A percentile compares a stretch with the other conserved stretches of the same genome.
Evolutionary conservation across 176 grass and related monocot genomes (phyloP).

Genomic region (Raddia guianensis): DNA sequence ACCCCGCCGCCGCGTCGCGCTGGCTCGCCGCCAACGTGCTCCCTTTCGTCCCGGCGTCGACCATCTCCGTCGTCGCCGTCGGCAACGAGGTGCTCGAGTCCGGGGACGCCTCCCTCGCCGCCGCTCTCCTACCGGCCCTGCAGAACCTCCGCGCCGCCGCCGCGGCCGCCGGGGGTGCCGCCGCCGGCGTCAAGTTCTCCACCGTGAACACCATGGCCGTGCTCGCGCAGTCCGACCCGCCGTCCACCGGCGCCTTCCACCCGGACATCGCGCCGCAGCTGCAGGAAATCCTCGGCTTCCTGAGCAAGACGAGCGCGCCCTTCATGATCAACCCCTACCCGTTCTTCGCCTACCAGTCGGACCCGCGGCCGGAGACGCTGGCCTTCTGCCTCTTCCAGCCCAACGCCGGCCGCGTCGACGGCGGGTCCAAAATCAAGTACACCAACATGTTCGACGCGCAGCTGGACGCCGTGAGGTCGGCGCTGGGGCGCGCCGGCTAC

Average conservation of each 20-base stretch:
- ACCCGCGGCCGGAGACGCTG: conserved; percentile 81
- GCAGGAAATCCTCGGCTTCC: conserved; percentile 67
- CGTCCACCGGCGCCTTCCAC: conserved; percentile 82
- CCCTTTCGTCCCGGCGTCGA: conserved; percentile 56
- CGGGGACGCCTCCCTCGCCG: conserved; percentile 63
- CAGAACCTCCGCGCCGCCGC: conserved; percentile 78
- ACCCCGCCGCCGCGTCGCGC: conserved; percentile 62
- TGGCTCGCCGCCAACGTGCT: conserved; percentile 89
- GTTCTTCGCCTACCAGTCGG: conserved; percentile 91
- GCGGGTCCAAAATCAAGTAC: conserved; percentile 66
- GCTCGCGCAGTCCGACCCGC: conserved; percentile 85
- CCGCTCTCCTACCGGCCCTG: conserved; percentile 84
- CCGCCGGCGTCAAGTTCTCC: conserved; percentile 57
- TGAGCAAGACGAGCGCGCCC: conserved; percentile 64
- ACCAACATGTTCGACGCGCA: conserved; percentile 99
- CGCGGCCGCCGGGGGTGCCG: conserved; percentile 37
- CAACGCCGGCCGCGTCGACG: conserved; percentile 78
- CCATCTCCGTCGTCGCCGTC: conserved; percentile 64
- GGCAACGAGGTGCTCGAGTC: conserved; percentile 95
- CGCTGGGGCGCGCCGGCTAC: conserved; percentile 60
- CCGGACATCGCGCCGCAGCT: conserved; percentile 59
- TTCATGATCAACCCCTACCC: conserved; percentile 99
- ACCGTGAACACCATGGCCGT: conserved; percentile 95
- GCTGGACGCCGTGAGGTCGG: conserved; percentile 79
- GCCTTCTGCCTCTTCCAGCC: conserved; percentile 94